Base-by-base conservation (phyloP, 495 filamentous ascomycete genomes). In the Xylaria longipes region DNA sequence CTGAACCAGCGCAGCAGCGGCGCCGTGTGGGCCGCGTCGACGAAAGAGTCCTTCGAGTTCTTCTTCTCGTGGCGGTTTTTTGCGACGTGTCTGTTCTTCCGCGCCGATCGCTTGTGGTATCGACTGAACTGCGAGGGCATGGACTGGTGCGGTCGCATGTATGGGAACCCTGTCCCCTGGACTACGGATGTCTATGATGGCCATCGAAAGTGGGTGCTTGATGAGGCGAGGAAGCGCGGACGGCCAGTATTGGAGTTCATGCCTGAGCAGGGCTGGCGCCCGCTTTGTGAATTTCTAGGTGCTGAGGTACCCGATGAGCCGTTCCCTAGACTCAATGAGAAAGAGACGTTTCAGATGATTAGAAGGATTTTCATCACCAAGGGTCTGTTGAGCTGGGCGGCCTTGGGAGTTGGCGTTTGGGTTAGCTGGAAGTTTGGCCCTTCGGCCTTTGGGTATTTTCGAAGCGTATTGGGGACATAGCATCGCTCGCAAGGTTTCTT, bases 301-400 rank as follows among this genome's bases (percentile, higher is more conserved):
- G 14, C 57, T 9, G 25, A 27, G 41, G 39, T 33, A 20, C 56
- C 45, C 6, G 63, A 45, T 15, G 72, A 74, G 68, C 68, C 71
- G n/a, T 80, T 78, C 39, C 80, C 80, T 7, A 74, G 69, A 48
- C 70, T 69, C 14, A 79, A 78, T 56, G 79, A 80, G 43, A 66
- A 43, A 43, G 60, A 43, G 1, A 63, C 37, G 4, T 39, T 43
- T 27, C 60, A 63, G 20, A 37, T 22, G 31, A 17, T 56, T 7
- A 56, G 52, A 5, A 56, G 52, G 27, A 56, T 56, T 3, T 56
- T 56, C 52, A 56, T 56, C 5, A 6, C 52, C 1, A 56, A 56
- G 27, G 52, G 52, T 0, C 14, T 56, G 14, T 56, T 56, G 27
- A 56, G 52, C 12, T 56, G 52, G 52, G 25, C 27, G 0, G 52